Conservation (phyloP, 768 basidiomycete genomes). For the Lactifluus echinatus region DNA sequence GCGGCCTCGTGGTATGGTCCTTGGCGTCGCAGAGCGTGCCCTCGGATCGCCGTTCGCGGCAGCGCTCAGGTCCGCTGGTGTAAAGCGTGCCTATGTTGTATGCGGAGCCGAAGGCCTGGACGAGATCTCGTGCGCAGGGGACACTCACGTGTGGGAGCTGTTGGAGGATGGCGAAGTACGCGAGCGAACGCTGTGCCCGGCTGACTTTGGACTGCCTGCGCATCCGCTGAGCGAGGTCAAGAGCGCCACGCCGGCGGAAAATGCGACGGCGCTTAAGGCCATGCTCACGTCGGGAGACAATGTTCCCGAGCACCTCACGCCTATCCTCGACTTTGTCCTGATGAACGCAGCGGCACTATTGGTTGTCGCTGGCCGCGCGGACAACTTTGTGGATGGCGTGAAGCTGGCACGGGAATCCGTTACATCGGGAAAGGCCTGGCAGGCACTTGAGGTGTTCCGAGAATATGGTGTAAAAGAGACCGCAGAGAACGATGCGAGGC, state of each 20-base stretch:
- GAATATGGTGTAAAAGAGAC: slow-evolving; percentile 3
- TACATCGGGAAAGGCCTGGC: slow-evolving; percentile 43
- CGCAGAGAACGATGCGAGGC: not conserved
- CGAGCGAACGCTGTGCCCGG: slow-evolving; percentile 53
- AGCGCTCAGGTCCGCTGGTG: slow-evolving; percentile 62
- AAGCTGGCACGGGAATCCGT: slow-evolving; percentile 55
- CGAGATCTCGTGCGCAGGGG: slow-evolving; percentile 92
- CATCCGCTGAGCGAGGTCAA: slow-evolving; percentile 65
- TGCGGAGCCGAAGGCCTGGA: slow-evolving; percentile 89
- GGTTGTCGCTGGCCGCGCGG: slow-evolving; percentile 72
- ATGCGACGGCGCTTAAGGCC: slow-evolving; percentile 61
- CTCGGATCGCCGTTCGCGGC: slow-evolving; percentile 78
- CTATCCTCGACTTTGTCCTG: slow-evolving; percentile 80
- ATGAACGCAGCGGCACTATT: slow-evolving; percentile 87
- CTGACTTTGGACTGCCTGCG: slow-evolving; percentile 64
- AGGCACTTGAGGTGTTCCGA: slow-evolving; percentile 13
- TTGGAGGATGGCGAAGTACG: slow-evolving; percentile 52
- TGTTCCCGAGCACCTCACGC: slow-evolving; percentile 46
- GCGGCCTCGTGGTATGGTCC: slow-evolving; percentile 75
- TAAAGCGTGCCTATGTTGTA: slow-evolving; percentile 82
- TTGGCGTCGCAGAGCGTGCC: slow-evolving; percentile 78
- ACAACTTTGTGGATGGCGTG: slow-evolving; percentile 62
- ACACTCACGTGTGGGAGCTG: slow-evolving; percentile 79
- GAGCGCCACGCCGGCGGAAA: slow-evolving; percentile 69
- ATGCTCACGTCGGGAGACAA: slow-evolving; percentile 52